Base-by-base conservation (phyloP, 768 basidiomycete species). In the Rhodosporidiobolus sp. region DNA sequence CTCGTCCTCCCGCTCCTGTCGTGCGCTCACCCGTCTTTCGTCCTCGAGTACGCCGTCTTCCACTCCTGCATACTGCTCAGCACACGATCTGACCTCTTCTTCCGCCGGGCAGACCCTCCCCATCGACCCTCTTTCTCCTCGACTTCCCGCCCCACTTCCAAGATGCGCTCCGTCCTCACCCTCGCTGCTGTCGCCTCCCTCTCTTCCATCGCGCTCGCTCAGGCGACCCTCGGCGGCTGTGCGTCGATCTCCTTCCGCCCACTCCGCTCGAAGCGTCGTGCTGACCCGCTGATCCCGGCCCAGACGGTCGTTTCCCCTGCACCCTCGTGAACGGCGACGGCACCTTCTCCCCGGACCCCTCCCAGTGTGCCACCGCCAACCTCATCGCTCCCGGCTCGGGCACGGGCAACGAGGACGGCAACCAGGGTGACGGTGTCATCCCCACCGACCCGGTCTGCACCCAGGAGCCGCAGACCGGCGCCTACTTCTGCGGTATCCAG, bases 401-500 rank as follows among this genome's bases (percentile, higher is more conserved):
- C 26, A 12, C 0, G 11, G 45, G 22, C 45, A 20, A 16, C 32
- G 49, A 38, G 53, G 4, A 26, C 2, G 57, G 34, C 56, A 22
- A 24, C 46, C 59, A 69, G 67, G 60, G 60, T 34, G 59, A 61
- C 54, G 19, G 19, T 10, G 30, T 55, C 5, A 48, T 28, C 53
- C 72, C 72, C 24, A 52, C 34, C 35, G 12, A 30, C 67, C 26
- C 72, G 11, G 6, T 11, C 3, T 73, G 72, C 64, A 10, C n/a
- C 22, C 30, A 52, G 10, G 64, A 65, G 38, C n/a, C 62, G 8
- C 30, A 5, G 2, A 49, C 38, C 32, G 64, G 59, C 19, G 53
- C 24, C 34, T 73, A 69, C 67, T 69, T 38, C 72, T 73, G 72
- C 67, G 72, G 72, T 62, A 65, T 65, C 38, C 9, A 20, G 8